These are phyloP conservation scores for Vickermania ingenoplastis DNA, from an alignment of 208 protist species.

Conservation along the genomic window DNA sequence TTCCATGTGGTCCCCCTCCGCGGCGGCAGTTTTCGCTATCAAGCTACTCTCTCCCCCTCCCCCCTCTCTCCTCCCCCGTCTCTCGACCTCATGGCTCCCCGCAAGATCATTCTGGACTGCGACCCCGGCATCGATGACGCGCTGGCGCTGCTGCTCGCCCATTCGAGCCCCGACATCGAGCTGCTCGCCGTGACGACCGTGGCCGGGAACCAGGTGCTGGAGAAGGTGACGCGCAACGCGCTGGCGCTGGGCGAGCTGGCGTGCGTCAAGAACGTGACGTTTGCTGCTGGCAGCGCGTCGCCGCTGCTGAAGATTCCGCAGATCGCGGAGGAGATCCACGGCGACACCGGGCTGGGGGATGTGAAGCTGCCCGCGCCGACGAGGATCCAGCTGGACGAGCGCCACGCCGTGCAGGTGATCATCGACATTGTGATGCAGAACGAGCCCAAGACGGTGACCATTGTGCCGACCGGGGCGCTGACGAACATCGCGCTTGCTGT, in stretches of 20 bases:
- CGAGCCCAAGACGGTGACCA: conserved; percentile 39
- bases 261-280: conserved; percentile 19
- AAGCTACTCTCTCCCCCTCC: not conserved
- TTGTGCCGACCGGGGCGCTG: conserved; percentile 50
- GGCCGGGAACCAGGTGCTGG: conserved; percentile 73
- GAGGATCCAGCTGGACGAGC: too few species aligned
- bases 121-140: conserved; percentile 82
- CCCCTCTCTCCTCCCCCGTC: not conserved
- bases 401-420: conserved; percentile 40
- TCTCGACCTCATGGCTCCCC: conserved; percentile 8
- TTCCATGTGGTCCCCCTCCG: too few species aligned
- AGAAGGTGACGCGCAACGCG: conserved; percentile 69
- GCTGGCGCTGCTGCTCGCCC: conserved; percentile 64
- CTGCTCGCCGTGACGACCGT: conserved; percentile 76
- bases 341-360: conserved; percentile 52
- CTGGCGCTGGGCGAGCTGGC: conserved; percentile 27
- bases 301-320: conserved; percentile 32
- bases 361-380: too few species aligned
- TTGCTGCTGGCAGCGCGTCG: conserved; percentile 31
- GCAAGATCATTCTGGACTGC: conserved; percentile 74
- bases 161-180: conserved; percentile 47
- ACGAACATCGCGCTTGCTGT: conserved; percentile 74
- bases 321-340: conserved; percentile 59
- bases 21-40: conserved; percentile 2
- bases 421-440: conserved; percentile 40